Base-by-base conservation (phyloP, 306 rosid species). In the Carpinus fangiana region DNA sequence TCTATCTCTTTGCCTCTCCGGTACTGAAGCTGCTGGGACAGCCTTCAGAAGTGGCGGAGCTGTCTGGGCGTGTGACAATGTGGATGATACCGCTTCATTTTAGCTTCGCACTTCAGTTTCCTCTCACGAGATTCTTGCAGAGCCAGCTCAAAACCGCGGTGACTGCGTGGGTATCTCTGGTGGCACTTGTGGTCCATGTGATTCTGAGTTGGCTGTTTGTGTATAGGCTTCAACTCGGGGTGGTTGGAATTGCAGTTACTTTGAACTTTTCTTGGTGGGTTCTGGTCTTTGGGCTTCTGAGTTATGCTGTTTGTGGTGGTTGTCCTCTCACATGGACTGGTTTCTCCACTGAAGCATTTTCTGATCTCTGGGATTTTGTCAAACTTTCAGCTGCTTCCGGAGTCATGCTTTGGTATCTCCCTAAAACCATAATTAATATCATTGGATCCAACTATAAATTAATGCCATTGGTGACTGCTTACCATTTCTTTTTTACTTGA, bases 301-400 rank as follows among this genome's bases (percentile, higher is more conserved):
- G 75, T 54, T 90, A 90, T 70, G 26, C 87, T 10, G 34, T 82
- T 20, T 83, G 17, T 8, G 98, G 98, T 12, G 93, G 94, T 7
- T 94, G 98, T 4, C 94, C 93, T 47, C 20, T 17, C 2, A 89
- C 96, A 1, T 94, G 96, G 97, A 5, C 81, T 62, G 96, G 98
- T 20, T 94, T 92, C 84, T 94, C 98, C 20, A 14, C 73, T 28
- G 93, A 92, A 72, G 94, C 96, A 0, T 94, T 94, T 54, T 87
- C 90, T 77, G 94, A 92, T 4, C 90, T 94, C 12, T 89, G 94
- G 97, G 97, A 94, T 3, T 94, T 89, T 45, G 69, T 84, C 2
- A 89, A 84, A 73, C 92, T 92, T 52, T 94, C 98, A 11, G 88
- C 89, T 73, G 78, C 96, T 75, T 83, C 97, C 23, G 98, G 97